Conservation (phyloP, 352 stramenopile species). For the Plasmopara muralis region DNA sequence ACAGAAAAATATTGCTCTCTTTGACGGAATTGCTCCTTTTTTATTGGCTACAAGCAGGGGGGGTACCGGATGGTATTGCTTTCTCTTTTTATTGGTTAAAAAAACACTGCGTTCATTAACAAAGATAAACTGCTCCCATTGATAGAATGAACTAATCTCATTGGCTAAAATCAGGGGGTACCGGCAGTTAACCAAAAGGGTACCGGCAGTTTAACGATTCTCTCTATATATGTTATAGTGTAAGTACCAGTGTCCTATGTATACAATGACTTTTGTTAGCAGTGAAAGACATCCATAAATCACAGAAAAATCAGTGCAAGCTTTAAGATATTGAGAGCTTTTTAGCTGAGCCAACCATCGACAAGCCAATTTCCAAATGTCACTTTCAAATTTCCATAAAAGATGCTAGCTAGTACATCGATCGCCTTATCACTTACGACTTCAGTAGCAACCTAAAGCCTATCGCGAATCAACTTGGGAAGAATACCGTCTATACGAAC, state of each 20-base stretch:
- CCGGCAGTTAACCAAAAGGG: too few species aligned
- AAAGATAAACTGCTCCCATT: too few species aligned
- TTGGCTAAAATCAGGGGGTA: too few species aligned
- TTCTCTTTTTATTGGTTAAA: too few species aligned
- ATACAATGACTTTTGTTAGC: not conserved
- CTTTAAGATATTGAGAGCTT: conserved; percentile 1
- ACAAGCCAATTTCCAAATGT: not conserved
- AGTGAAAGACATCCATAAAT: not conserved
- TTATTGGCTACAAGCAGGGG: too few species aligned
- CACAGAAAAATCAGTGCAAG: not conserved
- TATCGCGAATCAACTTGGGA: conserved; percentile 1
- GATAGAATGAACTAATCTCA: too few species aligned
- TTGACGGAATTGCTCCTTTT: too few species aligned
- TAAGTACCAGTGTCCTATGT: not conserved
- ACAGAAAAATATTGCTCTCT: too few species aligned
- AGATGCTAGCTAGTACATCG: not conserved
- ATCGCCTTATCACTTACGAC: not conserved
- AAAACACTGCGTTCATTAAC: too few species aligned
- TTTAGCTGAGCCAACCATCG: not conserved
- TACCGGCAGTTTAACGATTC: too few species aligned
- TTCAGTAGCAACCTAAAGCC: not conserved
- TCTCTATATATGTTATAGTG: not conserved
- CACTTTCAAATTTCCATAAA: not conserved
- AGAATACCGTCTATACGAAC: conserved; percentile 6
- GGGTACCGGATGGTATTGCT: too few species aligned